phyloP scores from a whole-genome alignment of 768 basidiomycete species.

The Suillus bovinus region DNA sequence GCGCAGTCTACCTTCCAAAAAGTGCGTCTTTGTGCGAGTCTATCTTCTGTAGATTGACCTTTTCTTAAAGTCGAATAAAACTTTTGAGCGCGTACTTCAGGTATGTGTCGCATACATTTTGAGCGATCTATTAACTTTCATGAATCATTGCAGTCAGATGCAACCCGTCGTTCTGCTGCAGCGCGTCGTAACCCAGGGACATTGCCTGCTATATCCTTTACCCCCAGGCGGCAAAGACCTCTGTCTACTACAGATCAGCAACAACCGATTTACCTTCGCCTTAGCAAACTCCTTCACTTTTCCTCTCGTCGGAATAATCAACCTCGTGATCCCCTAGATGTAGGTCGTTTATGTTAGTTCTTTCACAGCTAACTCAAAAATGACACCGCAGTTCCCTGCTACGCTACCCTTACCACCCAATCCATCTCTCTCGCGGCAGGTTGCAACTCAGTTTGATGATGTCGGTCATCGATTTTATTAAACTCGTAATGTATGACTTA shows the following conservation, averaged over 20 bases:
- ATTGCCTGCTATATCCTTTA: background rate
- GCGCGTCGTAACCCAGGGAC: background rate
- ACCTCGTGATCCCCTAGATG: background rate
- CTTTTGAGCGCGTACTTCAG: background rate
- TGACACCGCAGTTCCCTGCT: background rate
- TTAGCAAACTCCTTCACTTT: background rate
- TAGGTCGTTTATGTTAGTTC: background rate
- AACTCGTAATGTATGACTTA: background rate
- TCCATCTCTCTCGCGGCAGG: background rate
- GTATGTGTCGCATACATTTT: background rate
- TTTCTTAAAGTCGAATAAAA: background rate
- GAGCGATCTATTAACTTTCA: background rate
- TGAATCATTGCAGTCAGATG: background rate
- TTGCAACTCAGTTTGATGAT: background rate
- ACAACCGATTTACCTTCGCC: background rate
- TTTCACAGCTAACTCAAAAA: background rate
- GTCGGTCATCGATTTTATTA: background rate
- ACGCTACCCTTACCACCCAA: background rate
- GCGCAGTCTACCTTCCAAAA: background rate
- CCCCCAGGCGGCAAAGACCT: background rate
- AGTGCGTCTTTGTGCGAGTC: background rate
- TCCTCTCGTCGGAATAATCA: background rate
- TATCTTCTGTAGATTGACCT: background rate
- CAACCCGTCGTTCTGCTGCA: background rate
- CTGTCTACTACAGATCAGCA: background rate